Base-by-base conservation (phyloP, 179 eudicot species). In the Silene coronaria region DNA sequence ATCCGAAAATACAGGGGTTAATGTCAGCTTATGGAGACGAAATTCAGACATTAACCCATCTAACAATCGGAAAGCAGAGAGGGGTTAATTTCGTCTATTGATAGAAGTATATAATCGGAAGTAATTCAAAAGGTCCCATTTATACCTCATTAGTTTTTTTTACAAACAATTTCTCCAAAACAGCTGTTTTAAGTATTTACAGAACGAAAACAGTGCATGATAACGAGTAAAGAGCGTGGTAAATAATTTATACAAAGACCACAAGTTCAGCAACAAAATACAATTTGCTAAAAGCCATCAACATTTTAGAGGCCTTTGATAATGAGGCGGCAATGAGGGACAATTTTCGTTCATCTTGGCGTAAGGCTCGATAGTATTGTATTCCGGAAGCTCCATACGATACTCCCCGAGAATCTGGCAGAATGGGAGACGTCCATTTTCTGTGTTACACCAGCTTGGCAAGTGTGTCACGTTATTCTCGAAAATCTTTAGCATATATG, bases 361-460 rank as follows among this genome's bases (percentile, higher is more conserved):
- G 77, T 96, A 96, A 6, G 97, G 92, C 85, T 88, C 96, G 45
- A 96, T 28, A 51, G 91, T 87, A 84, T 93, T 96, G 75, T 86
- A 96, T 0, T 79, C 76, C 0, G 99, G 99, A 84, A 96, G 85
- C 65, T 96, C 99, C 98, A 96, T 91, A 28, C 81, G 85, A 79
- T 93, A 96, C 79, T 91, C 91, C 1, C 99, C 99, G 12, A 95
- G 89, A 64, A 93, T 93, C 86, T 96, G 99, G 89, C 99, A 96
- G 78, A 93, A 93, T 1, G 91, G 96, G 34, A 86, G 77, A 76
- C 79, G 58, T 42, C 91, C 93, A 1, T 82, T 74, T 74, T 83
- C 93, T 2, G 87, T 86, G 85, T 87, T 85, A 78, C 99, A 96
- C 99, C 99, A 96, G 55, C 74, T 80, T 19, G 99, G 97, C 69